phyloP scores from a whole-genome alignment of 441 rosid genomes.

The Erodium texanum region DNA sequence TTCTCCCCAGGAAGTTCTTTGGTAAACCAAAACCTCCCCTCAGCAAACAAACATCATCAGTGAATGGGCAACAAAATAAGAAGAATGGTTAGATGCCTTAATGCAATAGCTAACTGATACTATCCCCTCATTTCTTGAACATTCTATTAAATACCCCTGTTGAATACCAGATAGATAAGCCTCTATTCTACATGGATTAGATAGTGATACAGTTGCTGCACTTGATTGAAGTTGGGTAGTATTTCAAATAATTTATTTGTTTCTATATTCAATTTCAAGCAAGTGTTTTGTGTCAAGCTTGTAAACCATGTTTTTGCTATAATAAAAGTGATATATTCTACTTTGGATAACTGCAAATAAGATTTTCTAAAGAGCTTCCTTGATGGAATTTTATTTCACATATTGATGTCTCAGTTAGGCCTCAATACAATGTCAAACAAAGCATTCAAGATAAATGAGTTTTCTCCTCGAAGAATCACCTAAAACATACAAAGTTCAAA shows the following conservation, averaged over 20 bases:
- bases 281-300: background rate
- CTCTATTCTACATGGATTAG: slow-evolving; percentile 12
- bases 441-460: slow-evolving; percentile 8
- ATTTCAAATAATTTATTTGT: background rate
- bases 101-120: background rate
- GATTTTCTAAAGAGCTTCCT: slow-evolving; percentile 7
- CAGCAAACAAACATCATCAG: slow-evolving; percentile 26
- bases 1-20: slow-evolving; percentile 22
- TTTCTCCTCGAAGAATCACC: slow-evolving; percentile 20
- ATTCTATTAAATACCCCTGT: slow-evolving; percentile 5
- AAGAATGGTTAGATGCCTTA: slow-evolving; percentile 16
- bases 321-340: slow-evolving; percentile 1
- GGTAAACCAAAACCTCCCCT: slow-evolving; percentile 41
- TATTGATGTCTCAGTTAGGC: background rate
- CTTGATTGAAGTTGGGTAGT: background rate
- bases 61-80: slow-evolving; percentile 17
- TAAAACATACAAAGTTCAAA: slow-evolving; percentile 13
- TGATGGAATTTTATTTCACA: slow-evolving; percentile 16
- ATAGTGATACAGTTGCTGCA: slow-evolving; percentile 5
- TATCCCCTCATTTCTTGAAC: background rate
- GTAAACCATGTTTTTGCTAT: slow-evolving; percentile 4
- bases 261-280: background rate
- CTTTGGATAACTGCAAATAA: background rate
- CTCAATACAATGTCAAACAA: slow-evolving; percentile 21
- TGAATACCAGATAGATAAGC: slow-evolving; percentile 1